Evolutionary conservation across 805 yeast genomes (phyloP).

Genomic region (Candida vaughaniae): DNA sequence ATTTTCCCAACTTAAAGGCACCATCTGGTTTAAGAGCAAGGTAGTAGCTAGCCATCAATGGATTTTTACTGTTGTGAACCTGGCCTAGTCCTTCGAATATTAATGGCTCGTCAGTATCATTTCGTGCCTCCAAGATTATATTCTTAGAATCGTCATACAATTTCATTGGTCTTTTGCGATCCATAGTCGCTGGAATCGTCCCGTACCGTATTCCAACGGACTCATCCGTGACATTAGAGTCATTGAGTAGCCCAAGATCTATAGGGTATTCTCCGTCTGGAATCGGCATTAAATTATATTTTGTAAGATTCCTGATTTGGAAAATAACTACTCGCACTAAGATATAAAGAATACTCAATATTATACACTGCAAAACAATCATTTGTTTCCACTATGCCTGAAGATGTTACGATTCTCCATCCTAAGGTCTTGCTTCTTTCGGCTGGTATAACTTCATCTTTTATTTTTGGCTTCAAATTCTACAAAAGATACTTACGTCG

Average conservation of each 20-base stretch:
- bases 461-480: constrained; percentile 27
- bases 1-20: constrained; percentile 22
- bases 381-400: constrained; percentile 10
- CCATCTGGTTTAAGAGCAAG: constrained; percentile 18
- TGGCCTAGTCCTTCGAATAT: constrained; percentile 41
- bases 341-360: too few species aligned
- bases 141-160: constrained; percentile 35
- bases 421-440: constrained; percentile 41
- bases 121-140: constrained; percentile 31
- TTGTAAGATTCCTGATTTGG: constrained; percentile 1
- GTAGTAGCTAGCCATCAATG: constrained; percentile 26
- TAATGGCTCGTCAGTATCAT: constrained; percentile 21
- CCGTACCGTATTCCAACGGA: constrained; percentile 37
- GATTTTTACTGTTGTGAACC: constrained; percentile 18
- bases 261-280: constrained; percentile 46
- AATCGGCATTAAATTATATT: constrained; percentile 6
- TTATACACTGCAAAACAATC: too few species aligned
- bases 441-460: constrained; percentile 30
- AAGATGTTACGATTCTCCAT: constrained; percentile 26
- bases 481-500: constrained; percentile 35
- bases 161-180: constrained; percentile 29
- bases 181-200: constrained; percentile 41
- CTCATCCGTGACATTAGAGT: background rate
- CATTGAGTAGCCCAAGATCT: constrained; percentile 26
- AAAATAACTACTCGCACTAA: constrained; percentile 6